Evolutionary conservation across 2,329 filamentous ascomycete species (phyloP).

Genomic region (Blumeriella jaapii): DNA sequence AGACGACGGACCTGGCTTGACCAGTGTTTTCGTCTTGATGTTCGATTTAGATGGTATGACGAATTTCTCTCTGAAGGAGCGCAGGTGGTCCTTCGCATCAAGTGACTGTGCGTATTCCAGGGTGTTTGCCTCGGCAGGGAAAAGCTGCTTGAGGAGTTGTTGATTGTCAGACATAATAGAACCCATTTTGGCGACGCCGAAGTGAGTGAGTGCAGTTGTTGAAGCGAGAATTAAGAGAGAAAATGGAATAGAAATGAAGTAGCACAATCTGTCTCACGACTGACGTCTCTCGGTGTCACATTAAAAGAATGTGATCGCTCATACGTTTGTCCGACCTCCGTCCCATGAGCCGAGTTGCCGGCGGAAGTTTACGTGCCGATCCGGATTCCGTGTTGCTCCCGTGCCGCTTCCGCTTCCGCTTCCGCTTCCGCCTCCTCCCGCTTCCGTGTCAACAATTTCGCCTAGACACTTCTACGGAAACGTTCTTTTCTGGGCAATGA

Average conservation of each 20-base stretch:
- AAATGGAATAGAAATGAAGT: slow-evolving; percentile 2
- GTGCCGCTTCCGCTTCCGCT: slow-evolving; percentile 15
- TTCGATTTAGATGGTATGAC: slow-evolving; percentile 65
- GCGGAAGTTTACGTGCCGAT: no score
- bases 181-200: slow-evolving; percentile 21
- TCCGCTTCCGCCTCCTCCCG: slow-evolving; percentile 1
- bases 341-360: no score
- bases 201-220: no score
- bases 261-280: no score
- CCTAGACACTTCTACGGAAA: no score
- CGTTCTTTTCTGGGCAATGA: no score
- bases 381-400: neutral
- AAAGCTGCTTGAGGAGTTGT: slow-evolving; percentile 27
- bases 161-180: slow-evolving; percentile 17
- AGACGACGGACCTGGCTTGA: slow-evolving; percentile 24
- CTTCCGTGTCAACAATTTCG: slow-evolving; percentile 1
- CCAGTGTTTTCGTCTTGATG: slow-evolving; percentile 50
- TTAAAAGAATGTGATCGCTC: no score
- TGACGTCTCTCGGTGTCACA: no score
- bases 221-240: neutral
- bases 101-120: slow-evolving; percentile 40
- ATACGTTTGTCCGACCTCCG: no score
- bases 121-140: slow-evolving; percentile 37
- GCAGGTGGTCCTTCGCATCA: slow-evolving; percentile 50
- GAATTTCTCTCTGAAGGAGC: slow-evolving; percentile 56